phyloP scores from a whole-genome alignment of 2,329 filamentous ascomycete species.

The Fusarium oxysporum region DNA sequence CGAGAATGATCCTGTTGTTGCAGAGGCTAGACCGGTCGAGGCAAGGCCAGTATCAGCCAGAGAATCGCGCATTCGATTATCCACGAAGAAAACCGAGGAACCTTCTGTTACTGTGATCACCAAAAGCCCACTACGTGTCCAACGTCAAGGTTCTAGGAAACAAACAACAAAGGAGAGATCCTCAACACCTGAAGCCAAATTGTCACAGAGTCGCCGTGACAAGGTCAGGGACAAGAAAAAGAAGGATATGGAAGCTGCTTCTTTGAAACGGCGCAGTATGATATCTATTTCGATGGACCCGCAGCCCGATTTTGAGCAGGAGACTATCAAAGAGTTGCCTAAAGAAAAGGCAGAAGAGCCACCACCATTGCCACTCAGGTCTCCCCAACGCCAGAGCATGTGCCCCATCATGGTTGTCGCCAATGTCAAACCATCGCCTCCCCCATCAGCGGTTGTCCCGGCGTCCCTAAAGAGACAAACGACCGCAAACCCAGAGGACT shows the following conservation, averaged over 20 bases:
- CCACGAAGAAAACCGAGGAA: slow-evolving; percentile 19
- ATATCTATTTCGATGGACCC: slow-evolving; percentile 2
- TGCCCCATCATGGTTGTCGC: slow-evolving; percentile 56
- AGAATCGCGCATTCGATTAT: slow-evolving; percentile 26
- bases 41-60: slow-evolving; percentile 18
- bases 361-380: slow-evolving; percentile 29
- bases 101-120: slow-evolving; percentile 37
- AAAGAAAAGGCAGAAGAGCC: slow-evolving; percentile 15
- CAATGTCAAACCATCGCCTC: slow-evolving; percentile 50
- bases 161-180: background rate
- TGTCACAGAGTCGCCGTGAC: slow-evolving; percentile 50
- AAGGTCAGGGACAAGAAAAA: slow-evolving; percentile 55
- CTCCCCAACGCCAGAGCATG: slow-evolving; percentile 42
- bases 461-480: background rate
- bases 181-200: slow-evolving; percentile 34
- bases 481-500: background rate
- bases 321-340: background rate
- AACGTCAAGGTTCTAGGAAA: slow-evolving; percentile 1
- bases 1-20: slow-evolving; percentile 30
- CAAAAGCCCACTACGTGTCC: slow-evolving; percentile 34
- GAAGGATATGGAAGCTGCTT: slow-evolving; percentile 54
- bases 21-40: slow-evolving; percentile 22
- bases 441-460: slow-evolving; percentile 4
- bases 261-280: slow-evolving; percentile 38
- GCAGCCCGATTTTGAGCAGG: background rate